phyloP scores from a whole-genome alignment of 2,329 filamentous ascomycete genomes.

The Ophiostoma ips region DNA sequence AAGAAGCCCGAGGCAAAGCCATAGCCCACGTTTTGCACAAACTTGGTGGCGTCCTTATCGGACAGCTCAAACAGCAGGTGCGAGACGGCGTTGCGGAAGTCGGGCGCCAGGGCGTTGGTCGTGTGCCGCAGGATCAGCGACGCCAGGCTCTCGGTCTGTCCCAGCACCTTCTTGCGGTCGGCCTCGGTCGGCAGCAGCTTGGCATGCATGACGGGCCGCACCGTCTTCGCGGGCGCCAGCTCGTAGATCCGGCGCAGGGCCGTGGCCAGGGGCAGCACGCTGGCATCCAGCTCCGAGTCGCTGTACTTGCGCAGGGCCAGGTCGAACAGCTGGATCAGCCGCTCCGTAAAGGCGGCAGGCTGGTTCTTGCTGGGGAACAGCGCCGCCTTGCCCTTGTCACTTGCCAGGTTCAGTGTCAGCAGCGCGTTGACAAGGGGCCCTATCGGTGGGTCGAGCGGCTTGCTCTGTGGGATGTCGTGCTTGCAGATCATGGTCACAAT shows the following conservation, averaged over 20 bases:
- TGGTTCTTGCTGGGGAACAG: slow-evolving; percentile 56
- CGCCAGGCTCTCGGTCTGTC: slow-evolving; percentile 58
- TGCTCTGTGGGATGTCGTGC: slow-evolving; percentile 39
- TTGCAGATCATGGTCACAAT: slow-evolving; percentile 58
- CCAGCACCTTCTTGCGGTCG: slow-evolving; percentile 66
- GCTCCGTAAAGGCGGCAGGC: slow-evolving; percentile 44
- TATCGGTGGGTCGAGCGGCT: slow-evolving; percentile 60
- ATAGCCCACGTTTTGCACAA: slow-evolving; percentile 87
- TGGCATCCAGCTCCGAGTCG: slow-evolving; percentile 57
- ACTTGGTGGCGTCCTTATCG: slow-evolving; percentile 60
- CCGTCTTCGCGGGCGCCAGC: slow-evolving; percentile 43
- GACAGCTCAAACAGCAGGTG: slow-evolving; percentile 79
- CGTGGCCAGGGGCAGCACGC: slow-evolving; percentile 59
- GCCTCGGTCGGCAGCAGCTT: slow-evolving; percentile 61
- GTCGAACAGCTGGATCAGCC: slow-evolving; percentile 57
- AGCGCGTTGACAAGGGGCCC: slow-evolving; percentile 66
- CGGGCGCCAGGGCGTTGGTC: slow-evolving; percentile 56
- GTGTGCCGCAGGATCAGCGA: slow-evolving; percentile 66
- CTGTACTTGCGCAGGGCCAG: slow-evolving; percentile 48
- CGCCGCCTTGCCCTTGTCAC: slow-evolving; percentile 35
- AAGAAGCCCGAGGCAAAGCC: slow-evolving; percentile 87
- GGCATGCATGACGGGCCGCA: slow-evolving; percentile 48
- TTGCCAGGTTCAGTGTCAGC: slow-evolving; percentile 59
- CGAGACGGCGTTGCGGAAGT: slow-evolving; percentile 60
- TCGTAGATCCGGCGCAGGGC: slow-evolving; percentile 59